Evolutionary conservation across 768 basidiomycete genomes (phyloP).

Genomic region (Ramaria rubella): DNA sequence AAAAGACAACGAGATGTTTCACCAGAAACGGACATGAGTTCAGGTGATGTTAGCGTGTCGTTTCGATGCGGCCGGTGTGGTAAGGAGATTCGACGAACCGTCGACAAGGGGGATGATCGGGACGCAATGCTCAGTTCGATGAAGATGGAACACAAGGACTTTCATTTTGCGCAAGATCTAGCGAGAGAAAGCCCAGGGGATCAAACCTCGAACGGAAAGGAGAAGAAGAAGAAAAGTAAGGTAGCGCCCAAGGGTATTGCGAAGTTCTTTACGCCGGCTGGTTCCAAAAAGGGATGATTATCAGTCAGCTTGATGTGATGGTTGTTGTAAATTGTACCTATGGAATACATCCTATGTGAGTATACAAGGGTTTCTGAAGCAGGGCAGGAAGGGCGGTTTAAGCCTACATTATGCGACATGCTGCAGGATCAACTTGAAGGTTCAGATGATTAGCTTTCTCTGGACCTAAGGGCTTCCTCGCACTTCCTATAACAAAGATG

Average conservation of each 20-base stretch:
- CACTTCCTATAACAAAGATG: too few species aligned
- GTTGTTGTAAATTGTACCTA: neutral
- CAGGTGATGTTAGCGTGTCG: conserved; percentile 36
- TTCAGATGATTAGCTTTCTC: too few species aligned
- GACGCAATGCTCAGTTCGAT: conserved; percentile 15
- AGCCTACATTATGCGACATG: too few species aligned
- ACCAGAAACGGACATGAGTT: conserved; percentile 36
- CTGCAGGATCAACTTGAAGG: too few species aligned
- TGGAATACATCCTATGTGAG: too few species aligned
- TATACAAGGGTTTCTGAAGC: too few species aligned
- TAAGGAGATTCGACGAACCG: neutral
- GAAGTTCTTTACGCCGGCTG: conserved; percentile 38
- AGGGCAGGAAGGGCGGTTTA: too few species aligned
- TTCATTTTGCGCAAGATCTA: conserved; percentile 80
- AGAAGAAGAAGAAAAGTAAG: conserved; percentile 27
- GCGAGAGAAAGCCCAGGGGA: conserved; percentile 36
- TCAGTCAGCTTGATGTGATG: neutral
- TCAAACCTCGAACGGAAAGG: conserved; percentile 20
- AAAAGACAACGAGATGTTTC: neutral
- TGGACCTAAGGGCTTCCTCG: too few species aligned
- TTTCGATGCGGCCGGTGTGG: conserved; percentile 4
- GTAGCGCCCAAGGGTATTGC: conserved; percentile 34
- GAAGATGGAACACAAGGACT: conserved; percentile 76
- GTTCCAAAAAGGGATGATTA: neutral
- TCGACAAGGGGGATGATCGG: neutral